Base-by-base conservation (phyloP, 768 basidiomycete species). In the Tricholoma bakamatsutake region DNA sequence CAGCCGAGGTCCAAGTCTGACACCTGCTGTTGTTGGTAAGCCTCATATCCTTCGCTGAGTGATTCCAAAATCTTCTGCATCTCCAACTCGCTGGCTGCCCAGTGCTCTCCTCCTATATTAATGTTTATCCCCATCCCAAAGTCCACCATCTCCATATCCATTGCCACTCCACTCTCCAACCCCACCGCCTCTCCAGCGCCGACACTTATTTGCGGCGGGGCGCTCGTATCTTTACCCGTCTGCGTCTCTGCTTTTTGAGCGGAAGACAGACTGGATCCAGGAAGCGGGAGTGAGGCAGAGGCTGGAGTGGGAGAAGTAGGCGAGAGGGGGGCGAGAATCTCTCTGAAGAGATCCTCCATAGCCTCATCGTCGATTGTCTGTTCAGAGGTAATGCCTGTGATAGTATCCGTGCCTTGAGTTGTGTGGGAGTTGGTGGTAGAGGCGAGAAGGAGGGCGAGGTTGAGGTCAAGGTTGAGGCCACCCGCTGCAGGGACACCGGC, bases 401-500 rank as follows among this genome's bases (percentile, higher is more conserved):
- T 52, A 52, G 49, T 33, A 66, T 67, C 69, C 62, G 47, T 53
- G 59, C 24, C 3, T 52, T 50, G 52, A 60, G 69, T 49, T 66
- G 56, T 42, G 59, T 59, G 61, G 62, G 55, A 42, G 63, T 42
- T 54, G 62, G 60, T 52, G 64, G 59, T 52, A 63, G 52, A 15
- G 60, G 57, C 18, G 57, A 55, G 50, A 57, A 55, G 18, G 60
- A 18, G 53, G 65, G 57, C 58, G 66, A 67, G 53, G 65, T 43
- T 54, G 65, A 62, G 62, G 60, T 58, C 60, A 61, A 76, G 74
- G 69, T 72, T 67, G 76, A 76, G 73, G 74, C 85, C 88, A 89
- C 90, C 91, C 90, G 91, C 91, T 93, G 91, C 91, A 85, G 88
- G 91, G 91, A 78, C 85, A 83, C 78, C 78, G 79, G 73, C 65